A percentile compares a stretch with the other conserved stretches of the same genome.
Evolutionary conservation across 805 yeast species (phyloP).

Genomic region (Kluyveromyces aestuarii): DNA sequence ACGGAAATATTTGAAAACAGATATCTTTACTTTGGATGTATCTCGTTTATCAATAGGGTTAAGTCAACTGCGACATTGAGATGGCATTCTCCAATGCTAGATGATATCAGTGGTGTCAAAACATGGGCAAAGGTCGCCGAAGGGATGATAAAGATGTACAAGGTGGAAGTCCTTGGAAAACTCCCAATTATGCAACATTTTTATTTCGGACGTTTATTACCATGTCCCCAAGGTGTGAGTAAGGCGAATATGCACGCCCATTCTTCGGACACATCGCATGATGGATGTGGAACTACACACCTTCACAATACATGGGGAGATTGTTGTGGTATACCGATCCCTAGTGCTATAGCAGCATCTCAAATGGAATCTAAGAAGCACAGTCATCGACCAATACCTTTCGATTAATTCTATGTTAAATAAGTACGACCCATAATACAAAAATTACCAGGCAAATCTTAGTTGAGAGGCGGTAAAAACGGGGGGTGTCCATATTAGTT

Average conservation of each 20-base stretch:
- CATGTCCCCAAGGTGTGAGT: conserved; percentile 65
- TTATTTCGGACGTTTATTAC: conserved; percentile 62
- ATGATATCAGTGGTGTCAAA: conserved; percentile 87
- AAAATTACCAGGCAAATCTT: conserved; percentile 80
- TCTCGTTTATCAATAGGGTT: conserved; percentile 70
- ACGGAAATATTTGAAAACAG: conserved; percentile 69
- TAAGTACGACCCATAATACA: not conserved
- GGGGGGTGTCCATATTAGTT: conserved; percentile 89
- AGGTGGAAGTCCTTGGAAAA: conserved; percentile 84
- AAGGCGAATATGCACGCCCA: conserved; percentile 26
- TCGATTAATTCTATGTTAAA: conserved; percentile 39
- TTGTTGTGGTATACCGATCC: conserved; percentile 94
- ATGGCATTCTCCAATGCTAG: conserved; percentile 96
- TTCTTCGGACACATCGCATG: conserved; percentile 33
- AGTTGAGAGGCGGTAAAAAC: conserved; percentile 89
- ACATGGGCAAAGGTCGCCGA: conserved; percentile 85
- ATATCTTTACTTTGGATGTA: conserved; percentile 83
- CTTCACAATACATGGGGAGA: conserved; percentile 77
- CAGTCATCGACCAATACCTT: conserved; percentile 44
- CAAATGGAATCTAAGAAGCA: conserved; percentile 35
- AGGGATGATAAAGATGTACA: conserved; percentile 94
- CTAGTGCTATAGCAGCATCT: conserved; percentile 90
- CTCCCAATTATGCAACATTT: conserved; percentile 93
- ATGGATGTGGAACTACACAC: conserved; percentile 15
- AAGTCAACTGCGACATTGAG: conserved; percentile 68